phyloP scores from a whole-genome alignment of 176 grass and related monocot species.

The Oryza coarctata region DNA sequence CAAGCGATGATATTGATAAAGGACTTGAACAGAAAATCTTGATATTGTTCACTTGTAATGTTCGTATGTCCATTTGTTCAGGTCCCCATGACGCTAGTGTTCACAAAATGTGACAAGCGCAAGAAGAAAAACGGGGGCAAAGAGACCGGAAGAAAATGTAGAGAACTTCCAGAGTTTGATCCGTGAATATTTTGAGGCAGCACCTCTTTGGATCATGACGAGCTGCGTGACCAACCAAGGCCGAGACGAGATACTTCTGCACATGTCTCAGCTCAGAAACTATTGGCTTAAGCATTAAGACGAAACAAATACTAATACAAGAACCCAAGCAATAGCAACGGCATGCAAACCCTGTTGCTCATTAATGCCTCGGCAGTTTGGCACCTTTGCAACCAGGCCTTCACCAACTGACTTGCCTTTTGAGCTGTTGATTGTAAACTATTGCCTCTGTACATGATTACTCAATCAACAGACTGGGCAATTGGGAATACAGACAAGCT shows the following conservation, averaged over 20 bases:
- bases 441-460: conserved; percentile 45
- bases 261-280: conserved; percentile 96
- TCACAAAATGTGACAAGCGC: conserved; percentile 98
- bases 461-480: conserved; percentile 37
- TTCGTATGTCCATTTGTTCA: conserved; percentile 32
- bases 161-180: conserved; percentile 76
- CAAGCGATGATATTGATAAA: background rate
- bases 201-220: conserved; percentile 97
- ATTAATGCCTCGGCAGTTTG: conserved; percentile 20
- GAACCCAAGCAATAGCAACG: conserved; percentile 12
- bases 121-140: conserved; percentile 94
- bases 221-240: conserved; percentile 89
- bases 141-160: conserved; percentile 86
- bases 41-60: background rate
- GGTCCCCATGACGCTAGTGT: conserved; percentile 93
- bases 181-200: conserved; percentile 70
- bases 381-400: conserved; percentile 23
- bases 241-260: conserved; percentile 91
- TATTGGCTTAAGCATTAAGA: conserved; percentile 89
- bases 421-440: conserved; percentile 51
- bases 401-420: conserved; percentile 44
- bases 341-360: conserved; percentile 17
- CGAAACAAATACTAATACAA: background rate
- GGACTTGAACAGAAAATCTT: conserved; percentile 14
- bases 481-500: conserved; percentile 37